Evolutionary conservation across 1,284 basidiomycete genomes (phyloP), one percentile per base, ranked within the genome.

Genomic region (Uromyces viciae-fabae): DNA sequence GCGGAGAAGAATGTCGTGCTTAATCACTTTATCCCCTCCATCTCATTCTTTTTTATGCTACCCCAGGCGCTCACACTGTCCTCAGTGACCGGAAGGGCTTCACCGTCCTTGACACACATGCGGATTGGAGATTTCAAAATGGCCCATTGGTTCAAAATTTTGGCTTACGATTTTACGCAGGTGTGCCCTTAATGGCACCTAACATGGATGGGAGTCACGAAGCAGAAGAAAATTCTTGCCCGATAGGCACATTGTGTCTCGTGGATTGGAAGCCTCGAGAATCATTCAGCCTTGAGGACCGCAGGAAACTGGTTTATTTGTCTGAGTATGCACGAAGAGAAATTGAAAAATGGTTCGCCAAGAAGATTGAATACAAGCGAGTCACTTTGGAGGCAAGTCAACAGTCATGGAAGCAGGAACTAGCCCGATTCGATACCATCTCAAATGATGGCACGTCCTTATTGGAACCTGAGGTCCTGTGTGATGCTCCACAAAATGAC

Each of bases 201-300:
- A 75, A 74, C n/a, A 28, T 81, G n/a, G 79, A 81, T 49, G 71
- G 71, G 25, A 64, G 68, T 36, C 31, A 31, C 38, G 79, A 81
- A 81, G 46, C 71, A 25, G 79, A 81, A 38, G 72, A 66, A 15
- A 73, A 71, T 43, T 49, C 72, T 17, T 82, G 83, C 25, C 80
- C 84, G 0, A 83, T 85, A 49, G 85, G 85, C 2, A 84, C 84
- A 2, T 79, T 85, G 5, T 85, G 85, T 79, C 81, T 85, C 31
- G 82, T 83, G 75, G 85, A 85, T 73, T 75, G 81, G 17, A 77
- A 82, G n/a, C 84, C 84, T n/a, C 82, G 84, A 1, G 75, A 77
- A 38, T 77, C 75, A 7, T 84, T 85, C 75, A 82, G 82, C 11
- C 76, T 81, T 5, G 84, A 82, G 14, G 82, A 85, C 56, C 82